Evolutionary conservation across 495 filamentous ascomycete genomes (phyloP), one percentile per base, ranked within the genome.

Genomic region (Thermochaetoides thermophila): DNA sequence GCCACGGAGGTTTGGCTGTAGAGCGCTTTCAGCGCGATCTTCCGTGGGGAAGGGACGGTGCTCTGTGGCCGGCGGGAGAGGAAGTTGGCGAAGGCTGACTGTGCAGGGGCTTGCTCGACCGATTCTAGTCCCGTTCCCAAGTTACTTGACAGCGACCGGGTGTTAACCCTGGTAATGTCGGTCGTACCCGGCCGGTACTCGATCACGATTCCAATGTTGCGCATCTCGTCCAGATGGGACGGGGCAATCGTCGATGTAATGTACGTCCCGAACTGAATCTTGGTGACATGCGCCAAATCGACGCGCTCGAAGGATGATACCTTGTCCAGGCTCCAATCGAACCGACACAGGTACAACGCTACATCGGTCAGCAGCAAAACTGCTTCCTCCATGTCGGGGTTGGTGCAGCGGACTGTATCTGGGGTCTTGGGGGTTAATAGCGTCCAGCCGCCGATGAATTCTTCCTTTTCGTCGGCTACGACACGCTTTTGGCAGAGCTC

Each of bases 241-340:
- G 73, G 53, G 3, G 85, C 78, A 16, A 94, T 61, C 2, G 81
- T 85, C 1, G 76, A 85, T 1, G 83, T 92, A 47, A 97, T 81
- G 47, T 95, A 96, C 2, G 79, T 77, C 18, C 87, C 89, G 39
- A 76, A 70, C 35, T 70, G 69, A 29, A 97, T 74, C 27, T 66
- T 64, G 1, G 61, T 59, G 17, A 96, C 57, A 30, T 79, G 76
- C 5, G 69, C 66, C 19, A 95, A 62, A 34, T 78, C 76, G 9
- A 94, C 75, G n/a, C 86, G 64, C 53, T 92, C 84, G 45, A 93
- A 95, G 0, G 76, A 82, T 1, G 75, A 70, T 0, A 95, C 81
- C 55, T 94, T 95, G 59, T 94, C 86, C 4, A 82, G 71, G 39
- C 78, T 77, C 80, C 84, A 94, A 55, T 95, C 85, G 42, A 95